phyloP scores from a whole-genome alignment of 257 asterid genomes.

The Datura wrightii region DNA sequence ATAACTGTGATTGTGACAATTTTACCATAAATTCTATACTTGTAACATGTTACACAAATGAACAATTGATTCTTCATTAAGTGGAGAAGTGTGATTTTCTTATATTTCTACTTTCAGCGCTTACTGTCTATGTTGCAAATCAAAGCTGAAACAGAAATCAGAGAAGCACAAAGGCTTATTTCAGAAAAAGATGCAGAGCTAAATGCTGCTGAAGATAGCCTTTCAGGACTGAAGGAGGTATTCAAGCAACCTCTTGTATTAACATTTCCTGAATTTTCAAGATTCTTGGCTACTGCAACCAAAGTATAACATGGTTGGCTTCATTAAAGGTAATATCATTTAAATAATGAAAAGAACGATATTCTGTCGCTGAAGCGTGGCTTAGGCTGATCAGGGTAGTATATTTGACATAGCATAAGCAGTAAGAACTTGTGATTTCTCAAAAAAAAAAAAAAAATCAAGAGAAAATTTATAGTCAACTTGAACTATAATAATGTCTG shows the following conservation, averaged over 20 bases:
- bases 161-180: constrained; percentile 64
- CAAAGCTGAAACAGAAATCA: constrained; percentile 72
- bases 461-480: neutral
- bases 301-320: constrained; percentile 8
- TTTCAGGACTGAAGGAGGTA: constrained; percentile 85
- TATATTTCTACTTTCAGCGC: constrained; percentile 54
- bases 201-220: constrained; percentile 68
- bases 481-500: neutral
- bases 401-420: neutral
- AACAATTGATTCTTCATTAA: constrained; percentile 1
- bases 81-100: constrained; percentile 32
- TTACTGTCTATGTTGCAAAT: constrained; percentile 67
- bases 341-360: neutral
- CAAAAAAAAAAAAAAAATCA: neutral
- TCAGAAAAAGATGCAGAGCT: constrained; percentile 77
- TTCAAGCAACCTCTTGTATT: neutral
- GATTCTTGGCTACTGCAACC: neutral
- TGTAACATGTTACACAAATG: neutral
- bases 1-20: neutral
- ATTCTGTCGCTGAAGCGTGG: neutral
- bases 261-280: constrained; percentile 11
- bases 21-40: neutral
- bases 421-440: neutral
- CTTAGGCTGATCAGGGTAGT: neutral
- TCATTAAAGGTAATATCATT: constrained; percentile 8